Percentiles rank a stretch among this genome's conserved stretches.
Evolutionary conservation across 2,329 filamentous ascomycete genomes (phyloP).

Genomic region (Fusarium penzigii): DNA sequence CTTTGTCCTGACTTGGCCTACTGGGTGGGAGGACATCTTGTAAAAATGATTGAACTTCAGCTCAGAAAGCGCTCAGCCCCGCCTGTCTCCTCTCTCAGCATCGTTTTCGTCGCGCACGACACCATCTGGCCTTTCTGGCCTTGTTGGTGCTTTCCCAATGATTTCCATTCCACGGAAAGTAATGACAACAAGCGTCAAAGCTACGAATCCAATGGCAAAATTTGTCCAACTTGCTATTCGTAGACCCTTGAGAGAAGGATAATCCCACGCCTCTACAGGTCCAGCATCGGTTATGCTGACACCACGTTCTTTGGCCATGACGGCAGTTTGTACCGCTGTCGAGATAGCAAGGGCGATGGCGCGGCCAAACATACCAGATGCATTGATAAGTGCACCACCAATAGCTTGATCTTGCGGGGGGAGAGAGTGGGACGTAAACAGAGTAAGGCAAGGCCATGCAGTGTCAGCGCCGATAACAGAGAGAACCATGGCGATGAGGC

Average conservation of each 20-base stretch:
- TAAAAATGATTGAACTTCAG: not conserved
- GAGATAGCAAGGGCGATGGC: conserved; percentile 66
- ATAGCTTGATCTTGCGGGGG: conserved; percentile 66
- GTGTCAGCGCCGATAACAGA: conserved; percentile 68
- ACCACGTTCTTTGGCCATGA: conserved; percentile 52
- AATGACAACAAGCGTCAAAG: conserved; percentile 45
- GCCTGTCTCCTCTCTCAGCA: conserved; percentile 14
- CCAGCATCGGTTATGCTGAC: conserved; percentile 47
- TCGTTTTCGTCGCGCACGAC: conserved; percentile 23
- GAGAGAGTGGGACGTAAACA: conserved; percentile 65
- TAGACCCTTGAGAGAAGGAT: conserved; percentile 48
- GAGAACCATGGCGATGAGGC: conserved; percentile 65
- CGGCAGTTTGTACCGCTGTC: conserved; percentile 64
- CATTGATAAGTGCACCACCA: conserved; percentile 68
- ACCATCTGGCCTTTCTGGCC: conserved; percentile 19
- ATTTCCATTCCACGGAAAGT: conserved; percentile 55
- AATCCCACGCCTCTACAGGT: conserved; percentile 44
- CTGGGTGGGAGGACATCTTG: not conserved
- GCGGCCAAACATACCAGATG: conserved; percentile 64
- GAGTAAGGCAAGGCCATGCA: conserved; percentile 63
- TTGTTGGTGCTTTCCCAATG: conserved; percentile 43
- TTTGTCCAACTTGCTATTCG: conserved; percentile 55
- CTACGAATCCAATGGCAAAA: conserved; percentile 47
- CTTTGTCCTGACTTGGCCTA: not conserved
- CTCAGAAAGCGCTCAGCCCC: not conserved